A percentile compares a stretch with the other conserved stretches of the same genome.
These are phyloP conservation scores for Artemisia tridentata DNA, from an alignment of 129 eudicot species.

Conservation along the genomic window DNA sequence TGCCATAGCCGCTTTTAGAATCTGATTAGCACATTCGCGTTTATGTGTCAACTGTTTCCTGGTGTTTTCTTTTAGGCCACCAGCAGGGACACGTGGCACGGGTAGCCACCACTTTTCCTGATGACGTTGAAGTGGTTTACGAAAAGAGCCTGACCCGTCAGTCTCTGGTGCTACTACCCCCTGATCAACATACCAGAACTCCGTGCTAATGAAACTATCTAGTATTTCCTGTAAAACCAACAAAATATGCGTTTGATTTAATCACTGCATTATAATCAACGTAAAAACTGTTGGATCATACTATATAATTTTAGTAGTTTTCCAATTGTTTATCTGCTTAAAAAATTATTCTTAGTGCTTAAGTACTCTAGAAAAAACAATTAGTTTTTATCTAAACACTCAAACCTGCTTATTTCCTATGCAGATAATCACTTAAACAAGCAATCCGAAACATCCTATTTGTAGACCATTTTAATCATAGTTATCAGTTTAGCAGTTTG, in stretches of 20 bases:
- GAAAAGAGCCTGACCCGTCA: slow-evolving; percentile 72
- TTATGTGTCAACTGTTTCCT: slow-evolving; percentile 65
- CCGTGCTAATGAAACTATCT: slow-evolving; percentile 68
- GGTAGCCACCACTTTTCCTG: slow-evolving; percentile 99
- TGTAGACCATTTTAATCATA: too few species aligned
- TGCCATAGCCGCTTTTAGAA: slow-evolving; percentile 79
- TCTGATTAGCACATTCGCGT: slow-evolving; percentile 79
- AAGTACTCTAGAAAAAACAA: too few species aligned
- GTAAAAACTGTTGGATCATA: too few species aligned
- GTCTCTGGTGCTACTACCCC: slow-evolving; percentile 64
- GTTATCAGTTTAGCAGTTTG: not conserved
- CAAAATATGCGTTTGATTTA: too few species aligned
- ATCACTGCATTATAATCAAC: too few species aligned
- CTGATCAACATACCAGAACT: slow-evolving; percentile 96
- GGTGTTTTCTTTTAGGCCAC: slow-evolving; percentile 68
- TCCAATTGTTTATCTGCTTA: too few species aligned
- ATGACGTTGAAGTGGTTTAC: slow-evolving; percentile 68
- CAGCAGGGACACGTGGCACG: slow-evolving; percentile 86
- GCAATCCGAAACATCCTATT: too few species aligned
- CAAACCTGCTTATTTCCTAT: too few species aligned
- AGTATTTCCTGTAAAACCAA: slow-evolving; percentile 60
- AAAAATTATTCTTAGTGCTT: too few species aligned
- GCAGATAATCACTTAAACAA: too few species aligned
- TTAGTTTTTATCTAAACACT: too few species aligned
- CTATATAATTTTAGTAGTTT: too few species aligned